Percentiles rank a stretch among this genome's conserved stretches.
These are phyloP conservation scores for Licmophora abbreviata DNA, from an alignment of 108 stramenopile species.

Conservation along the genomic window DNA sequence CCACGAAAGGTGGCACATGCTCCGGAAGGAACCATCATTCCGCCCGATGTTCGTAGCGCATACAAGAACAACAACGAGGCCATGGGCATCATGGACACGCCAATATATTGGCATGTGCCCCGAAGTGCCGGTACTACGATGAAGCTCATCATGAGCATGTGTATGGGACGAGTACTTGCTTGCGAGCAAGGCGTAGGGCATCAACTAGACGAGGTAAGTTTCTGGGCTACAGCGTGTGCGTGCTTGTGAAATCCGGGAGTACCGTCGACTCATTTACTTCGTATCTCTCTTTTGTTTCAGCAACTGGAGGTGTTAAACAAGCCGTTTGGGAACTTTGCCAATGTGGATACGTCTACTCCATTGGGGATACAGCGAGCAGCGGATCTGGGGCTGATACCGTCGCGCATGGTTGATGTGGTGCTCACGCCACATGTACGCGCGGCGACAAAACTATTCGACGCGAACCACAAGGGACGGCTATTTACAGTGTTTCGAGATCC, in stretches of 20 bases:
- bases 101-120: constrained; percentile 24
- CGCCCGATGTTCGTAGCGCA: background rate
- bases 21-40: background rate
- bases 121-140: constrained; percentile 28
- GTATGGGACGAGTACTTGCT: constrained; percentile 21
- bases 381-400: constrained; percentile 19
- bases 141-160: constrained; percentile 13
- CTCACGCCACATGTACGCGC: constrained; percentile 23
- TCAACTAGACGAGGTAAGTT: constrained; percentile 9
- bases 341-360: constrained; percentile 34
- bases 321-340: constrained; percentile 25
- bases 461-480: constrained; percentile 8
- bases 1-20: background rate
- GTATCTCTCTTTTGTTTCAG: too few species aligned
- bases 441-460: constrained; percentile 9
- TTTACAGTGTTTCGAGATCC: constrained; percentile 44
- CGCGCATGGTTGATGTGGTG: constrained; percentile 28
- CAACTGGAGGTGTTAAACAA: constrained; percentile 9
- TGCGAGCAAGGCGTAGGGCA: constrained; percentile 16
- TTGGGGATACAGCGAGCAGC: constrained; percentile 32
- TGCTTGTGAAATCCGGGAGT: too few species aligned
- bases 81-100: constrained; percentile 11
- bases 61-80: constrained; percentile 4
- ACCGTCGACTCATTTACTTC: too few species aligned
- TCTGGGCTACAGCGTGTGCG: background rate